Base-by-base conservation (phyloP, 108 stramenopile species). In the Conticribra weissflogii region DNA sequence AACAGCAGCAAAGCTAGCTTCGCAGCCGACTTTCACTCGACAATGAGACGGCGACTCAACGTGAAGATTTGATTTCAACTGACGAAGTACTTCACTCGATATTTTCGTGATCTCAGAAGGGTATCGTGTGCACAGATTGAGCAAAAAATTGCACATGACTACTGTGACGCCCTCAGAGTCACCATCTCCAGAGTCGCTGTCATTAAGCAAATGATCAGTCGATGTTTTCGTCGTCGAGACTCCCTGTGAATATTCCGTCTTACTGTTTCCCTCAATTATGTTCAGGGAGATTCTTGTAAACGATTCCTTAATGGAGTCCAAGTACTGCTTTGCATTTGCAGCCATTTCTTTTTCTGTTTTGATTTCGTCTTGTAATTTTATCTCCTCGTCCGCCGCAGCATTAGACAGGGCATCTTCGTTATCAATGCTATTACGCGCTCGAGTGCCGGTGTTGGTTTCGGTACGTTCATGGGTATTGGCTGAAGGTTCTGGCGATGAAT, bases 121-220 rank as follows among this genome's bases (percentile, higher is more conserved):
- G 61, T 86, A 81, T 17, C 74, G 66, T 34, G 75, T 61, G 63
- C 85, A 84, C 22, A 86, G 24, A 41, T 91, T 81, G 8, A 92
- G 79, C 31, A 95, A 48, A 79, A 92, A 92, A 22, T 90, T 83
- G 3, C 76, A 63, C 16, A 95, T 48, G 18, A 92, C 87, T 18
- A 88, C 76, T n/a, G 89, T 85, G 15, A 86, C 57, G 32, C 88
- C 88, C 72, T 87, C 87, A 12, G 29, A 62, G 50, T 91, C 91
- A 16, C 74, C 86, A 51, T 63, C 65, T 32, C 44, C 66, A n/a
- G 3, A 29, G 24, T 34, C 55, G 25, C 9, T 63, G 19, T 53
- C 69, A 53, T 48, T 59, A 74, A 71, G 47, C 14, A 63, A 12
- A 29, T 60, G 22, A 14, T 50, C 66, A 29, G 58, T 12, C 18